Percentiles rank a stretch among this genome's conserved stretches.
phyloP scores from a whole-genome alignment of 2,329 filamentous ascomycete genomes.

The Helminthosporium solani region DNA sequence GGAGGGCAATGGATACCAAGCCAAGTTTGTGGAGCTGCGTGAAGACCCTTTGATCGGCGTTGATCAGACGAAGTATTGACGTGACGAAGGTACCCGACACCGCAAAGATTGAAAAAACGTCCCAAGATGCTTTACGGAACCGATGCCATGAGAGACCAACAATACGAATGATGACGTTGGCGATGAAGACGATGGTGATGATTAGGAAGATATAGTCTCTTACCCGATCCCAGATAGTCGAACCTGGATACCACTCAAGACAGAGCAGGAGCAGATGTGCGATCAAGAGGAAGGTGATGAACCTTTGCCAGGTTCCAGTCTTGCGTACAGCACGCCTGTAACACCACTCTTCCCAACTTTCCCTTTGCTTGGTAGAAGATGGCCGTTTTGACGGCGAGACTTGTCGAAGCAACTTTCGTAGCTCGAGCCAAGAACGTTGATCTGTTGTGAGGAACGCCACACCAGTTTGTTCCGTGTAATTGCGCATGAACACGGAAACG shows the following conservation, averaged over 20 bases:
- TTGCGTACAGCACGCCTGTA: slow-evolving; percentile 94
- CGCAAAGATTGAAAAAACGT: slow-evolving; percentile 79
- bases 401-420: slow-evolving; percentile 87
- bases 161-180: slow-evolving; percentile 81
- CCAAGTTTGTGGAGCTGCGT: slow-evolving; percentile 90
- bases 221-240: slow-evolving; percentile 65
- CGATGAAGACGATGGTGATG: slow-evolving; percentile 79
- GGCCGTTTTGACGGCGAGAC: slow-evolving; percentile 94
- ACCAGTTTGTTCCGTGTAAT: slow-evolving; percentile 97
- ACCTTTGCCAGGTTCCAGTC: slow-evolving; percentile 84
- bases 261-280: slow-evolving; percentile 81
- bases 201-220: slow-evolving; percentile 76
- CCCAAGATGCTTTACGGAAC: slow-evolving; percentile 92
- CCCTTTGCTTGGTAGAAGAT: slow-evolving; percentile 69
- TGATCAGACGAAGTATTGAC: slow-evolving; percentile 70
- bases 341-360: slow-evolving; percentile 87
- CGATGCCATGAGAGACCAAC: slow-evolving; percentile 87
- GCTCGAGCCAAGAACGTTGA: slow-evolving; percentile 93
- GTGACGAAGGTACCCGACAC: slow-evolving; percentile 81
- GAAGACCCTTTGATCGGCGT: slow-evolving; percentile 60
- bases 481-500: slow-evolving; percentile 99
- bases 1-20: slow-evolving; percentile 81
- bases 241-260: slow-evolving; percentile 80
- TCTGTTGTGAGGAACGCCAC: slow-evolving; percentile 95
- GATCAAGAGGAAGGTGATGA: slow-evolving; percentile 75